Conservation (phyloP, 805 yeast genomes). For the Kluyveromyces wickerhamii region DNA sequence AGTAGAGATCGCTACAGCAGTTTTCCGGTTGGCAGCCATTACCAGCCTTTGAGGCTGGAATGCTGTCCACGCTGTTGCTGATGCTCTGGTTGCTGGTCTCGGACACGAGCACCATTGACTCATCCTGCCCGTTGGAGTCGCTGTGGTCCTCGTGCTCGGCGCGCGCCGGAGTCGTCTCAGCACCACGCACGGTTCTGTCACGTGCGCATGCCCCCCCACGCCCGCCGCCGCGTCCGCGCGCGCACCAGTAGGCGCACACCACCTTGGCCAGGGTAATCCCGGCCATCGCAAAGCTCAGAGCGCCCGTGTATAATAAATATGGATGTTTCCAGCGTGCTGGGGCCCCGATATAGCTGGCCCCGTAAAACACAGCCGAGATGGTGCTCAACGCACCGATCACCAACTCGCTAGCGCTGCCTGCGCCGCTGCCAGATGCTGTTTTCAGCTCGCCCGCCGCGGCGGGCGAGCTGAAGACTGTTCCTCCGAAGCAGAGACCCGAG, state of each 20-base stretch:
- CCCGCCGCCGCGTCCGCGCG: slow-evolving; percentile 2
- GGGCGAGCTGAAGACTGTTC: slow-evolving; percentile 28
- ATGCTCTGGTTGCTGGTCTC: neutral
- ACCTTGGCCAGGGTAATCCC: slow-evolving; percentile 25
- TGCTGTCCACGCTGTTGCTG: slow-evolving; percentile 6
- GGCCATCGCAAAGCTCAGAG: slow-evolving; percentile 10
- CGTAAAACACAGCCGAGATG: slow-evolving; percentile 43
- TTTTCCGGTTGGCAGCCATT: no score
- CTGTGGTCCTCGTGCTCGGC: neutral
- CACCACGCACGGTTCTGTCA: slow-evolving; percentile 4
- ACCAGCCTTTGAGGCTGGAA: slow-evolving; percentile 18
- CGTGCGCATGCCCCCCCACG: neutral
- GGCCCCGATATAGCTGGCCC: slow-evolving; percentile 48
- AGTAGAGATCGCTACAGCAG: no score
- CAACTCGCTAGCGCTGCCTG: slow-evolving; percentile 14
- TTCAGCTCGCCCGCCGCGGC: slow-evolving; percentile 27
- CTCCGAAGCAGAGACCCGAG: slow-evolving; percentile 41
- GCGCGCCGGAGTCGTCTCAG: no score
- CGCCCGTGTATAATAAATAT: slow-evolving; percentile 55
- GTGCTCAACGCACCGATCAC: slow-evolving; percentile 35
- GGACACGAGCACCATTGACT: slow-evolving; percentile 1
- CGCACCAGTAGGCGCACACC: slow-evolving; percentile 10
- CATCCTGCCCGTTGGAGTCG: slow-evolving; percentile 3
- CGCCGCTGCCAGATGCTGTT: slow-evolving; percentile 12
- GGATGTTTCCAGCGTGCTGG: slow-evolving; percentile 59